Percentiles rank a stretch among this genome's conserved stretches.
These are phyloP conservation scores for Omphalea diandra DNA, from an alignment of 441 rosid genomes.

Conservation along the genomic window DNA sequence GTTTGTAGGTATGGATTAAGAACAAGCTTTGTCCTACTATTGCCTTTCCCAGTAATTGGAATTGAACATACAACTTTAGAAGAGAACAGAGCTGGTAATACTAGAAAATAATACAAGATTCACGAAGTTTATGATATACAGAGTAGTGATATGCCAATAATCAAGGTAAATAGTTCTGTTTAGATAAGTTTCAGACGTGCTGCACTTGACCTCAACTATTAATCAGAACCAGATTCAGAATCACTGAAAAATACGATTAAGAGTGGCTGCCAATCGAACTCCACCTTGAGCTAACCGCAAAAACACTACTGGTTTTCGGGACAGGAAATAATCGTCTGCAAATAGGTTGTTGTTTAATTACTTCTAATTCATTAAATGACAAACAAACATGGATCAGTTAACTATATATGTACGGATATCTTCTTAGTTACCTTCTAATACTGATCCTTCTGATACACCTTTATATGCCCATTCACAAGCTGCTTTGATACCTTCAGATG, in stretches of 20 bases:
- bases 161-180: not conserved
- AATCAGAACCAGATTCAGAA: not conserved
- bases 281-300: constrained; percentile 82
- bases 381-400: not conserved
- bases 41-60: not conserved
- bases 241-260: constrained; percentile 62
- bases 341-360: constrained; percentile 6
- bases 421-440: constrained; percentile 51
- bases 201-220: not conserved
- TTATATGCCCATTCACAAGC: constrained; percentile 91
- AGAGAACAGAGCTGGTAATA: not conserved
- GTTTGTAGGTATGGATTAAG: too few relatives aligned
- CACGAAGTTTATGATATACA: not conserved
- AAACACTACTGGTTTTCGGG: constrained; percentile 60
- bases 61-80: not conserved
- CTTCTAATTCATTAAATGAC: not conserved
- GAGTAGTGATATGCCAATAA: not conserved
- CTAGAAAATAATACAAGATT: too few relatives aligned
- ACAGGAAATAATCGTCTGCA: constrained; percentile 71
- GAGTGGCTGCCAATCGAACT: constrained; percentile 78
- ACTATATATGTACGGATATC: not conserved
- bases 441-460: constrained; percentile 56
- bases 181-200: not conserved
- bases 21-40: not conserved
- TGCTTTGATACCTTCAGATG: constrained; percentile 76